Base-by-base conservation (phyloP, 257 asterid genomes). In the Solanum arcanum region DNA sequence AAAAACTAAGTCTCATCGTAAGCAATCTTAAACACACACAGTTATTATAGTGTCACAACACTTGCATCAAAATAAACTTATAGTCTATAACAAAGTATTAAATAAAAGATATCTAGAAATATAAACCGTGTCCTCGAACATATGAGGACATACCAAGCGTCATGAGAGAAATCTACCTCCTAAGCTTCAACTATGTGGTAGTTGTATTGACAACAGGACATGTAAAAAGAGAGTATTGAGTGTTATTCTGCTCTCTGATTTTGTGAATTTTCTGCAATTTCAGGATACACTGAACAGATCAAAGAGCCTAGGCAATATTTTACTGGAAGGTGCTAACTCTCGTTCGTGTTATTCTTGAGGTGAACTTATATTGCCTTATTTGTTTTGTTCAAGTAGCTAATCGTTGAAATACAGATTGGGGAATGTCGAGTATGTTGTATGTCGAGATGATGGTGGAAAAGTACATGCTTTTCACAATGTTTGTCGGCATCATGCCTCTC, bases 401-500 rank as follows among this genome's bases (percentile, higher is more conserved):
- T 84, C 23, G 44, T 70, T 70, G 81, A 86, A 35, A 39, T 31
- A 87, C 98, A 95, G 98, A 91, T 92, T 95, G 94, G 99, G 98
- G 66, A 93, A 88, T 83, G 91, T 93, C 14, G 98, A 95, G 83
- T 96, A 94, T 75, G 94, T 96, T 78, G 97, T 94, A 21, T 93
- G 96, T 91, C 92, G 95, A 75, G 96, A 95, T 89, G 98, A 94
- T 44, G 81, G 85, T 3, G 98, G 98, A 27, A 83, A 86, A 18
- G 52, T 96, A 81, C 90, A 83, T 31, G 97, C 96, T 88, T 96
- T 96, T 89, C 99, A 95, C 91, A 96, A 95, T 47, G 98, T 96
- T 83, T 95, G 98, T 86, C 97, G 98, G 85, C 99, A 96, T 90
- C 99, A 95, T 66, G 99, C 98, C 6, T 93, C 99, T 83, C 86